Base-by-base conservation (phyloP, 1,139 yeast genomes). In the Geotrichum aggregatum region DNA sequence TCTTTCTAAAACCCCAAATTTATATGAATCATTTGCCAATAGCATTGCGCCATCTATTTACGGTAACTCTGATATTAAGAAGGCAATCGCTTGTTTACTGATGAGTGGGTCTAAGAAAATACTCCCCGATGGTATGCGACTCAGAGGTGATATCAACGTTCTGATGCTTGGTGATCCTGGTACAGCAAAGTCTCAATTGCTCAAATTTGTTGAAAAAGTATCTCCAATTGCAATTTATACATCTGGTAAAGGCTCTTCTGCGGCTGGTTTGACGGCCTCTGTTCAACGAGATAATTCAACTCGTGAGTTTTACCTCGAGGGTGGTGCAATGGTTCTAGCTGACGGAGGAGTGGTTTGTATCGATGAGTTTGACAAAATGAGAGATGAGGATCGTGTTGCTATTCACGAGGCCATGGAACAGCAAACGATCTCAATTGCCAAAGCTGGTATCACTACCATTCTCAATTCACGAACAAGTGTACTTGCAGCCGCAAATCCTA, bases 321-420 rank as follows among this genome's bases (percentile, higher is more conserved):
- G 99, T 57, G 99, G 99, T 71, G 99, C 99, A 10, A 89, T 92
- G 98, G 98, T 92, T 18, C 76, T 92, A 54, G 98, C 99, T 0
- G 99, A 92, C 71, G 98, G 98, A 40, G 99, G 99, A 62, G 97
- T 92, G 47, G 98, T 92, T 47, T 92, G 98, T 78, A 94, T 92
- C 66, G 99, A 92, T 75, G 99, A 92, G 76, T 92, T 92, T 66
- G 99, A 92, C 71, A 92, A 92, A 73, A 92, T 92, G 99, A 79
- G 98, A 70, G 99, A 94, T 66, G 98, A 92, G 68, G 98, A 94
- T 70, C 79, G 99, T 68, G 98, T 92, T 36, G 98, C 98, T 0
- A 94, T 92, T 62, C 99, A 92, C 70, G 99, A 92, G 76, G 98
- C 98, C 7, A 92, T 92, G 99, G 99, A 92, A 74, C 99, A 92